Base-by-base conservation (phyloP, 2,329 filamentous ascomycete species). In the Sphaceloma murrayae region DNA sequence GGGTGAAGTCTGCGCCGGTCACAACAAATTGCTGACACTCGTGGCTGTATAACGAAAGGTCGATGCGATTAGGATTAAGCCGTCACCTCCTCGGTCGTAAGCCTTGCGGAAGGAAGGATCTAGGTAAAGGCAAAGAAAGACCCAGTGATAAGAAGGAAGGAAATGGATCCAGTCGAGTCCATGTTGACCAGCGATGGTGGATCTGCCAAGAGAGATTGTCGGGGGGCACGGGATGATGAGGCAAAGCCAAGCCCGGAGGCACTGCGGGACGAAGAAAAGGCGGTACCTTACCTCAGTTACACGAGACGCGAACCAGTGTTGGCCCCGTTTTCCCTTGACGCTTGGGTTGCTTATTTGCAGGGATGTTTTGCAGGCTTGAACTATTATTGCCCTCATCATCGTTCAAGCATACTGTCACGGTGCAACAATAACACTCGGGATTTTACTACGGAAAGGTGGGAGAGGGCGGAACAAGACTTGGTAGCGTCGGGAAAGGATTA, bases 121-220 rank as follows among this genome's bases (percentile, higher is more conserved):
- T 11, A 40, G 36, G 36, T 19, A 40, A 40, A 30, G 34, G 19
- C 19, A 40, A 30, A 19, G 18, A 10, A 26, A 30, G 22, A 40
- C 19, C 22, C 24, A 40, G 30, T 19, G 36, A 30, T 26, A 29
- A 11, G n/a, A n/a, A 14, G 18, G 16, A 22, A 40, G 24, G 24
- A 19, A 24, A n/a, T 13, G 16, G 22, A 40, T n/a, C n/a, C n/a
- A 22, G 26, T 40, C 36, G 36, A 40, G 36, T 40, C 14, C 24
- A 7, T 27, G 24, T 6, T 27, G 7, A 19, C 19, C 27, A 26
- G 36, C 22, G 24, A 26, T 30, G 22, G 36, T 29, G 36, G 36
- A 40, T 29, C 36, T 29, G 36, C 36, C 24, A 27, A 29, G 36
- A 22, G 26, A 29, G 24, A 17, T 40, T 14, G 17, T 26, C 36